Conservation (phyloP, 768 basidiomycete species). For the Leucocoprinus leucothites region DNA sequence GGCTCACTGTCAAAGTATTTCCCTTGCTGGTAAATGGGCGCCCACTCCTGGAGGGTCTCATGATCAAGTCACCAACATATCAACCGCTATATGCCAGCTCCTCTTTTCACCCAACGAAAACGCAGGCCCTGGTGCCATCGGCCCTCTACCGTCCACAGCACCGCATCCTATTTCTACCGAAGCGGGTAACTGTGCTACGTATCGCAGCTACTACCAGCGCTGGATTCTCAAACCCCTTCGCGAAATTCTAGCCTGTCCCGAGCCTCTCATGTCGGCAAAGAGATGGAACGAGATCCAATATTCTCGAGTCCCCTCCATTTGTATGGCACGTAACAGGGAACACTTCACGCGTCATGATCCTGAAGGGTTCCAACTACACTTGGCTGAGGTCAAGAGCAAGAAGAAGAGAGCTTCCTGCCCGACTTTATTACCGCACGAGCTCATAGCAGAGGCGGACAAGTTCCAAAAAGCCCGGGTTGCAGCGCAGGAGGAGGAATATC, state of each 20-base stretch:
- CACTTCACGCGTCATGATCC: slow-evolving; percentile 58
- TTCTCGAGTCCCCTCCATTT: slow-evolving; percentile 54
- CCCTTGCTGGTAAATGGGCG: slow-evolving; percentile 69
- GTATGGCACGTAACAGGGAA: slow-evolving; percentile 57
- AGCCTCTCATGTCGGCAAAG: slow-evolving; percentile 59
- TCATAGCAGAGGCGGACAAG: slow-evolving; percentile 39
- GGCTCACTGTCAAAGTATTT: slow-evolving; percentile 31
- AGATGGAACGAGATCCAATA: slow-evolving; percentile 59
- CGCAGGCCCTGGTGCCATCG: slow-evolving; percentile 29
- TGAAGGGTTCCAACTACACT: slow-evolving; percentile 54
- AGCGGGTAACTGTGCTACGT: slow-evolving; percentile 30
- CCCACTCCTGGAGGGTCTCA: slow-evolving; percentile 58
- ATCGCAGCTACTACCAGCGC: slow-evolving; percentile 57
- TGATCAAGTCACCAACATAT: slow-evolving; percentile 61
- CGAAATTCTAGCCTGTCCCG: slow-evolving; percentile 40
- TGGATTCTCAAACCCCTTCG: slow-evolving; percentile 63
- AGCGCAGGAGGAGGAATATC: slow-evolving; percentile 13
- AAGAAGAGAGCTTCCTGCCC: slow-evolving; percentile 60
- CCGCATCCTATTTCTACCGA: slow-evolving; percentile 17
- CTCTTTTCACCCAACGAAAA: slow-evolving; percentile 34
- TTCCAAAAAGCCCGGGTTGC: not conserved
- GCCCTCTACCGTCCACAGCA: slow-evolving; percentile 3
- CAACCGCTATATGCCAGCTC: slow-evolving; percentile 57
- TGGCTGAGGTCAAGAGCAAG: slow-evolving; percentile 53
- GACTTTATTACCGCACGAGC: slow-evolving; percentile 61